Evolutionary conservation across 164 flowering plant species (phyloP).

Genomic region (Platanus orientalis): DNA sequence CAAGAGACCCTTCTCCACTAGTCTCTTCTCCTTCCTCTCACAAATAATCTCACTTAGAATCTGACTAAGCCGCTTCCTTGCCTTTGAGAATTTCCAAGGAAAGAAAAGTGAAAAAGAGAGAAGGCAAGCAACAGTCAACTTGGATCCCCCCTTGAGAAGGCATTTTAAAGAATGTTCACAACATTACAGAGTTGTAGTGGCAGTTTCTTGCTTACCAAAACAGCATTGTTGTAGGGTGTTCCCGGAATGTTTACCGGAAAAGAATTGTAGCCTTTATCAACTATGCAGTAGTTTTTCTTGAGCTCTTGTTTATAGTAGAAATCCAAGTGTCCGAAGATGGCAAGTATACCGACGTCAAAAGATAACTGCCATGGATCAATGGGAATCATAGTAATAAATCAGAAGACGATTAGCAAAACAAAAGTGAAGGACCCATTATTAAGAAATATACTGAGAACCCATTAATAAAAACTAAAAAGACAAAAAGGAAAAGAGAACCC

Average conservation of each 20-base stretch:
- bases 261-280: conserved; percentile 78
- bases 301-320: conserved; percentile 34
- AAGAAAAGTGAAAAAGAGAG: not conserved
- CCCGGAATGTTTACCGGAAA: conserved; percentile 68
- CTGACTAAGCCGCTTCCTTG: conserved; percentile 59
- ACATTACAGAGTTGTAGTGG: too few species aligned
- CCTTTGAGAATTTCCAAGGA: too few species aligned
- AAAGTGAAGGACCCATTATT: too few species aligned
- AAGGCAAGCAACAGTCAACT: too few species aligned
- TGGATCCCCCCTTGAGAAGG: too few species aligned
- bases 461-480: too few species aligned
- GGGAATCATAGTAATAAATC: too few species aligned
- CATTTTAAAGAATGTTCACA: too few species aligned
- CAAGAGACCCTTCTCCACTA: conserved; percentile 42
- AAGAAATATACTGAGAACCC: not conserved
- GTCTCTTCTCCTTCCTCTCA: conserved; percentile 51
- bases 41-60: conserved; percentile 47
- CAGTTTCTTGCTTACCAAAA: conserved; percentile 39
- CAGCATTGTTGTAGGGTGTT: conserved; percentile 54
- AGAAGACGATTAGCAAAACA: too few species aligned
- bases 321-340: conserved; percentile 53
- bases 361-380: conserved; percentile 48
- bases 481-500: too few species aligned
- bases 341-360: conserved; percentile 62
- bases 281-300: conserved; percentile 48